phyloP scores from a whole-genome alignment of 768 basidiomycete genomes.

The Serendipita sp. region DNA sequence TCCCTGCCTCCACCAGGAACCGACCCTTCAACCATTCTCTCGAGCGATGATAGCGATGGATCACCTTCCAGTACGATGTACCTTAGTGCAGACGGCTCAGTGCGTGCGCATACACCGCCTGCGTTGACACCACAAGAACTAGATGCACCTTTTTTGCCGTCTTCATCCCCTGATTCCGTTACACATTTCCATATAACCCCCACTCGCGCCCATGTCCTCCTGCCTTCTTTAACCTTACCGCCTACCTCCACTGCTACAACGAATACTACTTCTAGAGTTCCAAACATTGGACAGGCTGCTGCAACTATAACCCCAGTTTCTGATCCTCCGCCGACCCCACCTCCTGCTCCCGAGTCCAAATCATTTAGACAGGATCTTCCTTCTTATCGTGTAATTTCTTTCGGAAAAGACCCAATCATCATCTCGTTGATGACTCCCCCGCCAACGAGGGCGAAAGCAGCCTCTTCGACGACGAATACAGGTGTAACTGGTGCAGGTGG shows the following conservation, averaged over 20 bases:
- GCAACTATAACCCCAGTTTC: background rate
- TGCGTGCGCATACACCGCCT: background rate
- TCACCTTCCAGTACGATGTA: conserved; percentile 58
- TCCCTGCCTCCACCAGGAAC: conserved; percentile 28
- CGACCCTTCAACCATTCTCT: conserved; percentile 18
- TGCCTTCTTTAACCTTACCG: background rate
- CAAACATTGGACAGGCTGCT: background rate
- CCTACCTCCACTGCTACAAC: background rate
- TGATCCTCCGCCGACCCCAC: background rate
- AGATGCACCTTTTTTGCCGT: background rate
- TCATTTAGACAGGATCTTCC: background rate
- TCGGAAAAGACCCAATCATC: conserved; percentile 45
- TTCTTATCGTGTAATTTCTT: conserved; percentile 29
- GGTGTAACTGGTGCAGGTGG: background rate
- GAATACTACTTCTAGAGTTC: background rate
- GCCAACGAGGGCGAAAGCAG: background rate
- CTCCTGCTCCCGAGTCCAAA: background rate
- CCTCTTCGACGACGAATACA: no score
- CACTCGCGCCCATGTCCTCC: background rate
- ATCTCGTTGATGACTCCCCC: conserved; percentile 37
- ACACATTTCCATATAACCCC: background rate
- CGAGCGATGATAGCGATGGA: conserved; percentile 15
- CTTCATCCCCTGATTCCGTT: no score
- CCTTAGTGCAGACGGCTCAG: conserved; percentile 36
- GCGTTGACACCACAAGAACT: background rate